Evolutionary conservation across 164 flowering plant genomes (phyloP).

Genomic region (Euptelea pleiosperma): DNA sequence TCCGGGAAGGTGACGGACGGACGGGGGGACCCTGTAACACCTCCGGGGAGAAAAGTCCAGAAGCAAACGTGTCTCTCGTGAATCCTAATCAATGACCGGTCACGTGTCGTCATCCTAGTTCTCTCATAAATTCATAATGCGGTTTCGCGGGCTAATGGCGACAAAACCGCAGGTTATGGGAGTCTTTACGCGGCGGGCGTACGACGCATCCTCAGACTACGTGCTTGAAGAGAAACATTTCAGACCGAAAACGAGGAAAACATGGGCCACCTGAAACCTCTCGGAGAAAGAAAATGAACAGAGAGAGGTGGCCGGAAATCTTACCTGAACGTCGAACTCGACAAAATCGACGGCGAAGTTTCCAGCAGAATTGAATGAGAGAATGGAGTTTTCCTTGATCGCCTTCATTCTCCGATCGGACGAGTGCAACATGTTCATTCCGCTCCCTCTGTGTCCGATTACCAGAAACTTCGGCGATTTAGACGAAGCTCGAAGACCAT

Average conservation of each 20-base stretch:
- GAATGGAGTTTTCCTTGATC: slow-evolving; percentile 69
- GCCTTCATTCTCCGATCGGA: slow-evolving; percentile 58
- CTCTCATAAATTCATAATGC: no score
- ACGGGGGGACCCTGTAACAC: no score
- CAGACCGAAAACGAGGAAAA: no score
- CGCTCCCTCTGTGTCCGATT: slow-evolving; percentile 84
- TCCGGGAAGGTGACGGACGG: no score
- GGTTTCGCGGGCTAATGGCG: no score
- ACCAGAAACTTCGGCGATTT: slow-evolving; percentile 45
- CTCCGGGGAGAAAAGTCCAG: no score
- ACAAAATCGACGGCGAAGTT: slow-evolving; percentile 55
- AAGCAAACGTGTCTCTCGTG: no score
- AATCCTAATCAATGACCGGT: no score
- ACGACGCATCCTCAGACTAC: not conserved
- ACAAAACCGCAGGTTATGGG: no score
- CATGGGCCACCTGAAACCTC: not conserved
- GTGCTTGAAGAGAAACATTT: no score
- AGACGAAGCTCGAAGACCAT: slow-evolving; percentile 9
- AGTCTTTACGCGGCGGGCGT: slow-evolving; percentile 10
- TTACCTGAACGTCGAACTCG: slow-evolving; percentile 92
- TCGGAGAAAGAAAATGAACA: not conserved
- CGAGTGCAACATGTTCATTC: slow-evolving; percentile 74
- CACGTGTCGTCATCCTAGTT: no score
- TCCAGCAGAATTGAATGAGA: slow-evolving; percentile 68
- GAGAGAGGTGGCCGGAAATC: not conserved